Conservation (phyloP, 129 eudicot species). For the Heracleum sosnowskyi region DNA sequence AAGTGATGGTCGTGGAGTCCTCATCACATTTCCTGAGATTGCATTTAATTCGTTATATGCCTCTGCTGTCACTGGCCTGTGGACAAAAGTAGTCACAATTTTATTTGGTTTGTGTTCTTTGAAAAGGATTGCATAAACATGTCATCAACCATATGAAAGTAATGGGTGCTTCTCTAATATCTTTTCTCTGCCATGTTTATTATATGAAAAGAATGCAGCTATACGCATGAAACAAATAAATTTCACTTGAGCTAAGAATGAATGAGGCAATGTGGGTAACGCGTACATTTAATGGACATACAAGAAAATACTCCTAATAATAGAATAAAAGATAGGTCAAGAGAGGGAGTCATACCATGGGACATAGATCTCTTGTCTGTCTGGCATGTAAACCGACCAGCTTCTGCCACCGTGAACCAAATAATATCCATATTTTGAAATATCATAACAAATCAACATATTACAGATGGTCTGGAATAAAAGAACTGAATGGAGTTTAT, state of each 20-base stretch:
- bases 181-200: not conserved
- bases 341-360: slow-evolving; percentile 45
- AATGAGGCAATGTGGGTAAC: not conserved
- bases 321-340: not conserved
- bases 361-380: slow-evolving; percentile 64
- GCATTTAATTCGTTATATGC: slow-evolving; percentile 24
- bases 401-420: slow-evolving; percentile 58
- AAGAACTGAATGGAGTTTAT: too few relatives aligned
- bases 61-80: slow-evolving; percentile 36
- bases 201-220: not conserved
- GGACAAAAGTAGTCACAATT: slow-evolving; percentile 29
- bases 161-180: not conserved
- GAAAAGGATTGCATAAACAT: slow-evolving; percentile 22
- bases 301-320: not conserved
- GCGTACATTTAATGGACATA: not conserved
- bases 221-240: not conserved
- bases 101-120: slow-evolving; percentile 37
- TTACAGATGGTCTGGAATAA: not conserved
- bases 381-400: slow-evolving; percentile 60
- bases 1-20: slow-evolving; percentile 46
- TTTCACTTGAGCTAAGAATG: not conserved
- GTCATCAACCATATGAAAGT: not conserved
- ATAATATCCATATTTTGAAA: not conserved
- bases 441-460: not conserved
- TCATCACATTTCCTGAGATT: slow-evolving; percentile 30